phyloP scores from a whole-genome alignment of 164 flowering plant species.

The Liriodendron chinense region DNA sequence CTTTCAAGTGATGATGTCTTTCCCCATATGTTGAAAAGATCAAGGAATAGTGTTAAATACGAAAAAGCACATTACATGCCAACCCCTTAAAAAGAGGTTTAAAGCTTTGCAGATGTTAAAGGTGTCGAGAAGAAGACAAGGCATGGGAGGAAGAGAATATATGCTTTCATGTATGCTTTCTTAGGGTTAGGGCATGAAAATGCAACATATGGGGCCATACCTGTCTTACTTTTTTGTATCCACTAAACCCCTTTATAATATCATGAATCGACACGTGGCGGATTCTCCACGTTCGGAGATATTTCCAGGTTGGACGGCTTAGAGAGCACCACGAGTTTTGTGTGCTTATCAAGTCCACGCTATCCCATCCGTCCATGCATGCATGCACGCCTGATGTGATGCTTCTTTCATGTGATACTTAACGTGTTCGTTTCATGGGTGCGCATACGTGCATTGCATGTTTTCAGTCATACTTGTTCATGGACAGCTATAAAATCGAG shows the following conservation, averaged over 20 bases:
- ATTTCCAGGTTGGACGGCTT: neutral
- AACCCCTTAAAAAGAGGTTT: conserved; percentile 2
- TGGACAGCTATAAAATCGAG: too few relatives aligned
- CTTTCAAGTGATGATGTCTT: neutral
- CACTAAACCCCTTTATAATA: neutral
- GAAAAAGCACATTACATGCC: neutral
- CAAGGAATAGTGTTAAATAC: neutral
- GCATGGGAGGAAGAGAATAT: neutral
- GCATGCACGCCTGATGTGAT: neutral
- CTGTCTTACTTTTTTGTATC: neutral
- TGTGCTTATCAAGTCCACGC: neutral
- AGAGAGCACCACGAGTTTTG: neutral
- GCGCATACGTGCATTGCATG: too few relatives aligned
- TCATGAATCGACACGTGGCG: neutral
- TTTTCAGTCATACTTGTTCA: too few relatives aligned
- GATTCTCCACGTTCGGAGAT: neutral
- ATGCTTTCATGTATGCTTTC: neutral
- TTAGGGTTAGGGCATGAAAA: neutral
- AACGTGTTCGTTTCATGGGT: too few relatives aligned
- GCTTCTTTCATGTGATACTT: neutral
- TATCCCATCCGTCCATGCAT: neutral
- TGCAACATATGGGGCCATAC: neutral
- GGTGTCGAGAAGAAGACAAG: neutral
- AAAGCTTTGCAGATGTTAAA: neutral
- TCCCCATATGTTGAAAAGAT: neutral